phyloP scores from a whole-genome alignment of 345 rosid species.

The Firmiana major region DNA sequence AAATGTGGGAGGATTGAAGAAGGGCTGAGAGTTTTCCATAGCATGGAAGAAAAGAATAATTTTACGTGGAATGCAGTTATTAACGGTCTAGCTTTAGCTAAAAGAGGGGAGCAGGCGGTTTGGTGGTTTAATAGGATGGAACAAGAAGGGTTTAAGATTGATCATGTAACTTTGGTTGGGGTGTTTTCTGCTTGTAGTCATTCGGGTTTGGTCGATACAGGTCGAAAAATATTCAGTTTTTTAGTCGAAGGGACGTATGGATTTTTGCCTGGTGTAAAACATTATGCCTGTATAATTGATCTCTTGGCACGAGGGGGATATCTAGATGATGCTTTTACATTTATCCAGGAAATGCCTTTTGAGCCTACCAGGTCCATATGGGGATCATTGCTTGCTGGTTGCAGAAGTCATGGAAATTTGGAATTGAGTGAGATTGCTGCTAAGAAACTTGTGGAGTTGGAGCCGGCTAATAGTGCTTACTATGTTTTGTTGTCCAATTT shows the following conservation, averaged over 20 bases:
- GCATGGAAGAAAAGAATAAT: slow-evolving; percentile 46
- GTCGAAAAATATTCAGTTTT: slow-evolving; percentile 37
- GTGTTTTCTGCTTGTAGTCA: slow-evolving; percentile 54
- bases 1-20: slow-evolving; percentile 49
- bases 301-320: slow-evolving; percentile 39
- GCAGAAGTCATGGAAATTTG: slow-evolving; percentile 37
- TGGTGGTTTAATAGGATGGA: slow-evolving; percentile 42
- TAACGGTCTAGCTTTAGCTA: slow-evolving; percentile 45
- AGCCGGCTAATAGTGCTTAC: slow-evolving; percentile 43
- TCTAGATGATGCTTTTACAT: slow-evolving; percentile 37
- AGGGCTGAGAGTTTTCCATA: slow-evolving; percentile 34
- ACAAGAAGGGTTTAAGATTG: slow-evolving; percentile 35
- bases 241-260: slow-evolving; percentile 41
- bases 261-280: slow-evolving; percentile 39
- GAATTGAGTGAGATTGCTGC: slow-evolving; percentile 44
- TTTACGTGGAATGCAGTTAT: slow-evolving; percentile 51
- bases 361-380: slow-evolving; percentile 51
- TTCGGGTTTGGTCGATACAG: slow-evolving; percentile 42
- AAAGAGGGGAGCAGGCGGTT: slow-evolving; percentile 45
- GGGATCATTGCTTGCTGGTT: slow-evolving; percentile 45
- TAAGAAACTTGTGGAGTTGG: slow-evolving; percentile 47
- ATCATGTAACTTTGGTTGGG: slow-evolving; percentile 44
- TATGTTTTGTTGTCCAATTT: slow-evolving; percentile 39
- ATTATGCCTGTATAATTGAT: slow-evolving; percentile 49
- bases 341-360: slow-evolving; percentile 43